These are phyloP conservation scores for Trichoderma sp. DNA, from an alignment of 2,329 filamentous ascomycete genomes.

Conservation along the genomic window DNA sequence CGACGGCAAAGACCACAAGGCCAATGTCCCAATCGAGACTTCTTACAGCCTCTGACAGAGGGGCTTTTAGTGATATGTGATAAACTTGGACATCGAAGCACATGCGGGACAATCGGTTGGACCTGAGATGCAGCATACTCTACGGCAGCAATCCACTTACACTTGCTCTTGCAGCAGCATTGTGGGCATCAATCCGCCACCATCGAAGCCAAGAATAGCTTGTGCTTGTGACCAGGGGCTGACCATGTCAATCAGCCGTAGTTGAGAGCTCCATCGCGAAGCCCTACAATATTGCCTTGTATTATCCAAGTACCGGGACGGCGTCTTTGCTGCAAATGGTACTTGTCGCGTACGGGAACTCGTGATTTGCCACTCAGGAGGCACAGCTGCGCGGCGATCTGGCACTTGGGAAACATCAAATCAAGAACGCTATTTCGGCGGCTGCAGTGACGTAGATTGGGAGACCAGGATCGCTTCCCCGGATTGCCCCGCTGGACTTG, in stretches of 20 bases:
- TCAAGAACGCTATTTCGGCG: not conserved
- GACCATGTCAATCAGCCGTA: not conserved
- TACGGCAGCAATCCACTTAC: not conserved
- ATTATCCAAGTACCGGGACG: not conserved
- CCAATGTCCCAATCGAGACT: not conserved
- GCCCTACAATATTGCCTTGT: not conserved
- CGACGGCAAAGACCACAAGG: not conserved
- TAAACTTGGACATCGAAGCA: not conserved
- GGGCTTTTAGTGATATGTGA: not conserved
- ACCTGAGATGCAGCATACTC: not conserved
- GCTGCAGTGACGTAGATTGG: slow-evolving; percentile 13
- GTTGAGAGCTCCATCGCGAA: not conserved
- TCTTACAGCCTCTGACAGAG: not conserved
- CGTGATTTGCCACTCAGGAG: not conserved
- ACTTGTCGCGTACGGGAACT: not conserved
- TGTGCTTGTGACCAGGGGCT: not conserved
- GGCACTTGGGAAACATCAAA: not conserved
- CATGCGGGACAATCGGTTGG: not conserved
- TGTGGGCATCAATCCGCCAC: not conserved
- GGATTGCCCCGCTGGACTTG: slow-evolving; percentile 11
- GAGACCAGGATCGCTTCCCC: slow-evolving; percentile 3
- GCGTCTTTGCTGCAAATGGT: not conserved
- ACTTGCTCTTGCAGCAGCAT: not conserved
- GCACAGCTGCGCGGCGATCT: not conserved
- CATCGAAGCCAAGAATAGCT: not conserved